Conservation (phyloP, 1,139 yeast genomes). For the Blastobotrys capitulatus region DNA sequence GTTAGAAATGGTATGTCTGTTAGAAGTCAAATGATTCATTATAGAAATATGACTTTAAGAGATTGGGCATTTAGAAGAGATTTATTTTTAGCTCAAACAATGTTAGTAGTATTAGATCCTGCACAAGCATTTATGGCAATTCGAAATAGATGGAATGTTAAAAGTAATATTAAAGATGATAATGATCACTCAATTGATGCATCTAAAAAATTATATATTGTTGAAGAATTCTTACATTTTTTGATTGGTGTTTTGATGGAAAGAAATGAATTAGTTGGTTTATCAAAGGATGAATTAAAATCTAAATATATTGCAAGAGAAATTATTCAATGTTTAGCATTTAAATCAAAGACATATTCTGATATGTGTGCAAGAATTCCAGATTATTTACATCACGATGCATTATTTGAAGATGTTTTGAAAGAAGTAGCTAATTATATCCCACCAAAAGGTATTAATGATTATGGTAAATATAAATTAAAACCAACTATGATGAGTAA, state of each 20-base stretch:
- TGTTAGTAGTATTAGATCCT: constrained; percentile 54
- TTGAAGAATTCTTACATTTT: constrained; percentile 74
- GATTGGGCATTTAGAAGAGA: constrained; percentile 81
- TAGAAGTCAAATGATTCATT: constrained; percentile 71
- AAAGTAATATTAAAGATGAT: not conserved
- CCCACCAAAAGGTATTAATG: constrained; percentile 60
- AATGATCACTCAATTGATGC: constrained; percentile 32
- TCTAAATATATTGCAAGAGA: constrained; percentile 57
- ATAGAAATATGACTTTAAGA: constrained; percentile 73
- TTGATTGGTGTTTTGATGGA: constrained; percentile 69
- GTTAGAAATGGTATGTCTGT: constrained; percentile 81
- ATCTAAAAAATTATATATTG: constrained; percentile 47
- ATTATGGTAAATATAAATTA: constrained; percentile 63
- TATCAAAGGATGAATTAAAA: constrained; percentile 46
- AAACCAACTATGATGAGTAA: constrained; percentile 50
- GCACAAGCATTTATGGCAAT: constrained; percentile 53
- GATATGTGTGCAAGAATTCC: constrained; percentile 67
- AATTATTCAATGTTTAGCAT: constrained; percentile 72
- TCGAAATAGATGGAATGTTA: constrained; percentile 10
- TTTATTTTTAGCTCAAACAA: constrained; percentile 63
- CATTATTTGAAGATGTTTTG: constrained; percentile 64
- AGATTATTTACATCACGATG: constrained; percentile 64
- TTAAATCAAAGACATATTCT: constrained; percentile 66
- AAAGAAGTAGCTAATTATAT: constrained; percentile 54
- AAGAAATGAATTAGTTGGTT: constrained; percentile 51